Percentiles rank a stretch among this genome's conserved stretches.
Evolutionary conservation across 2,329 filamentous ascomycete species (phyloP).

Genomic region (Exophiala lecanii-corni): DNA sequence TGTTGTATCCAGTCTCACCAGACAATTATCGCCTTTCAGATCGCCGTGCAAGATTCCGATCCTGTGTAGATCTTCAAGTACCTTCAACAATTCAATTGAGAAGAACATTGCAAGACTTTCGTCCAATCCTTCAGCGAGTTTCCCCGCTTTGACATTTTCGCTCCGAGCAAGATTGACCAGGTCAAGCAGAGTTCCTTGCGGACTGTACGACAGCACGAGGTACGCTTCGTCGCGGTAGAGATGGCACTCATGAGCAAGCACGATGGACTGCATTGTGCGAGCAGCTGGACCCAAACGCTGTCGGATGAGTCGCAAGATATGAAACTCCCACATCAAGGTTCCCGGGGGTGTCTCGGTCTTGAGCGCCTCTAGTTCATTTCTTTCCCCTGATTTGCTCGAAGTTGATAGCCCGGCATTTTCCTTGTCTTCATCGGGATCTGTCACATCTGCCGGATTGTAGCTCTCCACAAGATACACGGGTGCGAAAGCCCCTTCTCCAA

Average conservation of each 20-base stretch:
- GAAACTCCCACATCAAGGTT: conserved; percentile 72
- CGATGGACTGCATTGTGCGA: conserved; percentile 70
- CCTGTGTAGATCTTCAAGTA: conserved; percentile 77
- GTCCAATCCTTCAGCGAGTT: conserved; percentile 59
- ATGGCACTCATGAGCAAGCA: conserved; percentile 84
- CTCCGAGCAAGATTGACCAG: conserved; percentile 80
- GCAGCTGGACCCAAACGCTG: conserved; percentile 61
- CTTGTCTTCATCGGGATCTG: conserved; percentile 45
- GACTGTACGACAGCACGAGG: conserved; percentile 78
- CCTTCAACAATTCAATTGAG: conserved; percentile 82
- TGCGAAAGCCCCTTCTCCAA: conserved; percentile 90
- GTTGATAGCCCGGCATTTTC: conserved; percentile 42
- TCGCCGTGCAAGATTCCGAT: conserved; percentile 84
- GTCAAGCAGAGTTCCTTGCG: conserved; percentile 90
- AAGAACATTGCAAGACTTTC: conserved; percentile 95
- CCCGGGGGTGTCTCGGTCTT: conserved; percentile 91
- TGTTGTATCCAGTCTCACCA: conserved; percentile 63
- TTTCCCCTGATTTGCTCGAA: conserved; percentile 32
- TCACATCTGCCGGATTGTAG: conserved; percentile 50
- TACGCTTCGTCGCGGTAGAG: conserved; percentile 87
- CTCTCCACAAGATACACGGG: conserved; percentile 88
- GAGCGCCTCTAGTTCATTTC: conserved; percentile 71
- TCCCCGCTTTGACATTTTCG: conserved; percentile 52
- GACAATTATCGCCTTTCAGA: conserved; percentile 90
- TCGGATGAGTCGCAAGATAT: conserved; percentile 83